Conservation (phyloP, 306 rosid genomes). For the Fragaria ananassa region DNA sequence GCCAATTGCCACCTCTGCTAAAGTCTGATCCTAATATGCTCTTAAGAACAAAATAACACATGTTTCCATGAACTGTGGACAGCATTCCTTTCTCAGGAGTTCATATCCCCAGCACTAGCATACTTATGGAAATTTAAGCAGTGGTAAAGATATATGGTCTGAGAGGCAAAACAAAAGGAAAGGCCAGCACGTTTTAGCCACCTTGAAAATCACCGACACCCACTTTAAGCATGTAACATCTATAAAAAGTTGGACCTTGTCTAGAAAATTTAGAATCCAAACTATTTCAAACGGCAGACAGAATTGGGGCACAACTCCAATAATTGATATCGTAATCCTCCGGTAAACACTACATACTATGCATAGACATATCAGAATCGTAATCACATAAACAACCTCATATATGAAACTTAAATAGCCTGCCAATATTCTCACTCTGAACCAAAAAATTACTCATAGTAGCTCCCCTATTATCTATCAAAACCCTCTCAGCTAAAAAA, state of each 20-base stretch:
- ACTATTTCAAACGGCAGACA: neutral
- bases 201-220: constrained; percentile 5
- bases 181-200: neutral
- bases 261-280: neutral
- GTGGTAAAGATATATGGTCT: neutral
- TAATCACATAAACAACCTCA: neutral
- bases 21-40: neutral
- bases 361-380: neutral
- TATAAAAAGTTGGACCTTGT: neutral
- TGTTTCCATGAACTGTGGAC: neutral
- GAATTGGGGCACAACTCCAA: neutral
- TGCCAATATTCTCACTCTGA: neutral
- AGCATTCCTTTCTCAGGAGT: neutral
- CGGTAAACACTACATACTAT: neutral
- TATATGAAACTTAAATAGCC: neutral
- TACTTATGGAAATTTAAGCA: neutral
- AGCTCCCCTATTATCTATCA: neutral
- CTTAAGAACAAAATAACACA: constrained; percentile 4
- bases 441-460: neutral
- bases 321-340: neutral
- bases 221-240: neutral
- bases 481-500: neutral
- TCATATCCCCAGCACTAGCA: neutral
- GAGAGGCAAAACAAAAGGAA: neutral
- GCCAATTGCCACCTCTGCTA: neutral